Base-by-base conservation (phyloP, 768 basidiomycete genomes). In the Crucibulum laeve region DNA sequence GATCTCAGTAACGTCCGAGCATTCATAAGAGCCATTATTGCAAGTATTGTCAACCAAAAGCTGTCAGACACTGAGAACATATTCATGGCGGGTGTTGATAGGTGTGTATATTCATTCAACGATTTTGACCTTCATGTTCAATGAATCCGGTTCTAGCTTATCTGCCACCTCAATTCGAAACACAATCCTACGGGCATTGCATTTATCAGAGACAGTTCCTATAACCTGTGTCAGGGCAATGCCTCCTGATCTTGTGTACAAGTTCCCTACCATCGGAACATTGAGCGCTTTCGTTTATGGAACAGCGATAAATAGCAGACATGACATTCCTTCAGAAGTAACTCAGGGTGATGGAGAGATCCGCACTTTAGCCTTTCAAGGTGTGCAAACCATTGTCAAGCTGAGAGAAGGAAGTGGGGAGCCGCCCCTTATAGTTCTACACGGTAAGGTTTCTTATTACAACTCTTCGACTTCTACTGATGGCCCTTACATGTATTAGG, bases 401-500 rank as follows among this genome's bases (percentile, higher is more conserved):
- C 32, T 44, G 6, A 35, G 43, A 37, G 18, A 24, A 15, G 43
- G 43, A 19, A 37, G 25, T 26, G 43, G 43, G 11, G 43, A 44
- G 24, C 43, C 43, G 14, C 43, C 43, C 7, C 25, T 44, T 17
- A 44, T 44, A 18, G 13, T 24, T 14, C 23, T 44, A 22, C 43
- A 44, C 21, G 43, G 43, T 42, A 32, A 25, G 17, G n/a, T 33
- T 14, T 33, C 26, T 8, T 14, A 4, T 21, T 33, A 17, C 15
- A 42, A 4, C 25, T 38, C 2, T 52, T 46, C 38, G 10, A 25
- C 13, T 44, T 44, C 3, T 36, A 32, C 15, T 32, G 13, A 32
- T 32, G 30, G 13, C 15, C 46, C 5, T 36, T 46, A 41, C 24
- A 43, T n/a, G 11, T 32, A 15, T 32, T 32, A 32, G 4, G 30